Conservation (phyloP, 2,329 filamentous ascomycete genomes). For the Venturia oleaginea region DNA sequence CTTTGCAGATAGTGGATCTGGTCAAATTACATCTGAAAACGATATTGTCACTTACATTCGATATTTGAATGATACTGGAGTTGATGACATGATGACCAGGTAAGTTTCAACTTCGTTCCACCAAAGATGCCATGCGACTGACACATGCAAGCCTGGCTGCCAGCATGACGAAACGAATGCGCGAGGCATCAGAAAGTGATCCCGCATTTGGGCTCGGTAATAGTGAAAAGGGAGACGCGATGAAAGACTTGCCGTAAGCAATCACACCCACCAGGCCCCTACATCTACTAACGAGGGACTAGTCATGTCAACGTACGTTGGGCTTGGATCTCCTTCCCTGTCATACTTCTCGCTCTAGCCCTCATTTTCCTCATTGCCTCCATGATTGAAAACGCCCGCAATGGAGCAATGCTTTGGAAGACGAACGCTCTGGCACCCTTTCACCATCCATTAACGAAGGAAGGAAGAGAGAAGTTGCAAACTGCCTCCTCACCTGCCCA, state of each 20-base stretch:
- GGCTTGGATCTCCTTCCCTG: slow-evolving; percentile 10
- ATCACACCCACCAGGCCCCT: no score
- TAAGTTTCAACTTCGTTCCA: not conserved
- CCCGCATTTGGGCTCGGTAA: not conserved
- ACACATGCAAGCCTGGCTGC: not conserved
- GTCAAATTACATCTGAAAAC: not conserved
- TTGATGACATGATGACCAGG: slow-evolving; percentile 1
- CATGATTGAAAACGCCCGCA: slow-evolving; percentile 7
- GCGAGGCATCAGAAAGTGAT: slow-evolving; percentile 6
- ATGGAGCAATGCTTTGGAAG: slow-evolving; percentile 12
- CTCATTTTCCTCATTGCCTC: slow-evolving; percentile 3
- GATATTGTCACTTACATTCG: not conserved
- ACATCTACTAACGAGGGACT: not conserved
- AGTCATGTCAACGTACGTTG: slow-evolving; percentile 9
- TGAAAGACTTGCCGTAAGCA: slow-evolving; percentile 3
- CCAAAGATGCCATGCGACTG: not conserved
- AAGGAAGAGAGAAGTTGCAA: slow-evolving; percentile 7
- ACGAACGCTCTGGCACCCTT: slow-evolving; percentile 4
- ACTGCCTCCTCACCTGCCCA: not conserved
- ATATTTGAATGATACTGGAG: not conserved
- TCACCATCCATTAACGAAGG: slow-evolving; percentile 9
- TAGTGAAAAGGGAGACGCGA: not conserved
- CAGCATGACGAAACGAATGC: slow-evolving; percentile 10
- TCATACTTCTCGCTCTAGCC: not conserved
- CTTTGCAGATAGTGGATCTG: slow-evolving; percentile 1